These are phyloP conservation scores for Letharia lupina DNA, from an alignment of 495 filamentous ascomycete genomes.

Conservation along the genomic window DNA sequence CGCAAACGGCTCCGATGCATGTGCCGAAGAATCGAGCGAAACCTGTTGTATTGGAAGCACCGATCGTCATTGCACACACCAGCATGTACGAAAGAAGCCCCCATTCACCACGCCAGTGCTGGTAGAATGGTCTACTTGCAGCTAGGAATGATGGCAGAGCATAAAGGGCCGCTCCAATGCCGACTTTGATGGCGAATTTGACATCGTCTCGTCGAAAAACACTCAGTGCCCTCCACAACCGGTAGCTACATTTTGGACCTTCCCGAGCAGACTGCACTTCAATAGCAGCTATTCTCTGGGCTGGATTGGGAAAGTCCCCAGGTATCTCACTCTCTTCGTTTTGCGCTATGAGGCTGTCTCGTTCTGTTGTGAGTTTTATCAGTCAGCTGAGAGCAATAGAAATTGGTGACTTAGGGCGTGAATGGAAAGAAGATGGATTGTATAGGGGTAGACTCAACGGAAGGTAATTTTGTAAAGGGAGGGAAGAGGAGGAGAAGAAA, in stretches of 20 bases:
- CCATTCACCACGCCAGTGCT: constrained; percentile 93
- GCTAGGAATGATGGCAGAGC: constrained; percentile 79
- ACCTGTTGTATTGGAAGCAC: constrained; percentile 87
- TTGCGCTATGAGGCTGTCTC: constrained; percentile 18
- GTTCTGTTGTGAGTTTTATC: constrained; percentile 9
- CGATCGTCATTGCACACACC: constrained; percentile 95
- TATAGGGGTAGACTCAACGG: not conserved
- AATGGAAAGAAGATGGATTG: not conserved
- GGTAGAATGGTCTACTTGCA: constrained; percentile 67
- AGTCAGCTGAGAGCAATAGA: not conserved
- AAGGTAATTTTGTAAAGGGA: not conserved
- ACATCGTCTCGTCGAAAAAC: constrained; percentile 59
- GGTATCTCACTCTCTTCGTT: constrained; percentile 15
- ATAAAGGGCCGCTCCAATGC: constrained; percentile 76
- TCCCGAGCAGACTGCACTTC: constrained; percentile 21
- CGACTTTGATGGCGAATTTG: constrained; percentile 85
- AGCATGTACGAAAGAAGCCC: constrained; percentile 95
- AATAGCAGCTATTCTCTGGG: constrained; percentile 15
- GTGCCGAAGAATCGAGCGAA: constrained; percentile 83
- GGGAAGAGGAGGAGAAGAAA: not conserved
- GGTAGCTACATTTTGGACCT: constrained; percentile 36
- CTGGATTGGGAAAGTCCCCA: constrained; percentile 16
- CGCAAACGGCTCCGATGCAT: constrained; percentile 66
- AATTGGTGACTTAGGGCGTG: not conserved
- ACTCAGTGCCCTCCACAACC: constrained; percentile 49